Percentiles rank a stretch among this genome's conserved stretches.
Evolutionary conservation across 192 early-diverging fungal species (phyloP).

Genomic region (Coemansia sp.): DNA sequence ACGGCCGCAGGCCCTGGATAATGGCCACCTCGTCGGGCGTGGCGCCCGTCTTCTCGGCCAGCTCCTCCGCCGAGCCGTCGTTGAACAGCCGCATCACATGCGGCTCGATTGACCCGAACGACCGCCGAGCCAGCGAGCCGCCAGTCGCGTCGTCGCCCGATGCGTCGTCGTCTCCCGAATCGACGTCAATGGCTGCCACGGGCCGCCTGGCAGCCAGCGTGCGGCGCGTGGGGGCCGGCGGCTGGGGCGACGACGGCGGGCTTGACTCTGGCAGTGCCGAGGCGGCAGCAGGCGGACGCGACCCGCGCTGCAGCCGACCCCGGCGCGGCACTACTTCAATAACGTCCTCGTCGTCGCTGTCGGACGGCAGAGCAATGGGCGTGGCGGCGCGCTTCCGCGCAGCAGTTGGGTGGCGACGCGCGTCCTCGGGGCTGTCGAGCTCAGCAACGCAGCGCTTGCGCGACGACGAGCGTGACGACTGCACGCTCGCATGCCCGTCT

Average conservation of each 20-base stretch:
- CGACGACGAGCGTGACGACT: background rate
- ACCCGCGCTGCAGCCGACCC: conserved; percentile 26
- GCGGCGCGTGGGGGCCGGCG: background rate
- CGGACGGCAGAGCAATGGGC: conserved; percentile 8
- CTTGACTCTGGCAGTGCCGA: background rate
- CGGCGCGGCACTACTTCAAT: background rate
- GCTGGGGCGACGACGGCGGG: conserved; percentile 2
- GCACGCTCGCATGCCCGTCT: background rate
- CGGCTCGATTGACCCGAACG: conserved; percentile 30
- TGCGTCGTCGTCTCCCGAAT: conserved; percentile 20
- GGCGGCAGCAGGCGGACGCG: conserved; percentile 4
- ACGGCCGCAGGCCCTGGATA: conserved; percentile 56
- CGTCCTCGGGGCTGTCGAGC: conserved; percentile 8
- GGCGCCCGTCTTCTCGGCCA: conserved; percentile 33
- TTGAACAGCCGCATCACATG: conserved; percentile 42
- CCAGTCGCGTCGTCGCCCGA: conserved; percentile 5
- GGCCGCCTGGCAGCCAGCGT: conserved; percentile 12
- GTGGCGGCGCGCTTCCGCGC: conserved; percentile 16
- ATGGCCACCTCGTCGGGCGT: conserved; percentile 29
- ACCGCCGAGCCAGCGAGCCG: conserved; percentile 12
- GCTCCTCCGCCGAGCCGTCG: conserved; percentile 12
- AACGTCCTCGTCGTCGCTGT: conserved; percentile 10
- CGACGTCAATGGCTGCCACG: background rate
- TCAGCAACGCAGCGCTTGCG: conserved; percentile 19
- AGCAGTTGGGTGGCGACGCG: too few relatives aligned